A percentile compares a stretch with the other conserved stretches of the same genome.
Conservation (phyloP, 1,284 basidiomycete species). For the Papiliotrema laurentii region DNA sequence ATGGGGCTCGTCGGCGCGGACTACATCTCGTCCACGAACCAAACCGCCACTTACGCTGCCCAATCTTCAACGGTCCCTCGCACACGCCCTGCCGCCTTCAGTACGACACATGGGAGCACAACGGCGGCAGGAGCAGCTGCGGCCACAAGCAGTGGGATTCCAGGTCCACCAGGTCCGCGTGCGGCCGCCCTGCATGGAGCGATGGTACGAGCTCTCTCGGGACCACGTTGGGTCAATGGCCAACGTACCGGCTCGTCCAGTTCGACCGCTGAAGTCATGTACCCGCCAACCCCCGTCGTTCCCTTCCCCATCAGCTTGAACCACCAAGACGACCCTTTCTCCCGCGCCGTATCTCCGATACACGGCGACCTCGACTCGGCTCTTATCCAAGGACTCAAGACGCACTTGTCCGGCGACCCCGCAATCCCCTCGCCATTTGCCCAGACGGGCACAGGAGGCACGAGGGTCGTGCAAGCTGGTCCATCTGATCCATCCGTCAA, state of each 20-base stretch:
- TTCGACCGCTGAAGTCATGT: conserved; percentile 7
- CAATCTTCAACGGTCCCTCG: too few species aligned
- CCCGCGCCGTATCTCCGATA: conserved; percentile 32
- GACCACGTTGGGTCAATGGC: conserved; percentile 30
- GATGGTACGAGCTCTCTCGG: conserved; percentile 15
- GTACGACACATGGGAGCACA: not conserved
- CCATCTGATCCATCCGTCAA: too few species aligned
- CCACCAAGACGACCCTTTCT: conserved; percentile 24
- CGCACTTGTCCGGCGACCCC: too few species aligned
- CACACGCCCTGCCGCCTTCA: too few species aligned
- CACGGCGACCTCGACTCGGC: conserved; percentile 2
- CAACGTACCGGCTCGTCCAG: conserved; percentile 9
- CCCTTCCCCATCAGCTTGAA: conserved; percentile 18
- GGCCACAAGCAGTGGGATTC: conserved; percentile 11
- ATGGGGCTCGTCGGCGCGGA: too few species aligned
- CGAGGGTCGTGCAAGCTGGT: too few species aligned
- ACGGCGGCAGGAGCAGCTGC: not conserved
- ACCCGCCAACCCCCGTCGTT: conserved; percentile 14
- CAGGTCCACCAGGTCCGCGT: not conserved
- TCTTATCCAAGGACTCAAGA: not conserved
- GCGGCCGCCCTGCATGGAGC: conserved; percentile 10
- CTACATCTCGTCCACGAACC: too few species aligned
- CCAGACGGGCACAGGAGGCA: too few species aligned
- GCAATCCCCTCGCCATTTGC: too few species aligned
- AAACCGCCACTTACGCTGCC: too few species aligned